phyloP scores from a whole-genome alignment of 192 early-diverging fungal genomes.

The Backusella tuberculispora region DNA sequence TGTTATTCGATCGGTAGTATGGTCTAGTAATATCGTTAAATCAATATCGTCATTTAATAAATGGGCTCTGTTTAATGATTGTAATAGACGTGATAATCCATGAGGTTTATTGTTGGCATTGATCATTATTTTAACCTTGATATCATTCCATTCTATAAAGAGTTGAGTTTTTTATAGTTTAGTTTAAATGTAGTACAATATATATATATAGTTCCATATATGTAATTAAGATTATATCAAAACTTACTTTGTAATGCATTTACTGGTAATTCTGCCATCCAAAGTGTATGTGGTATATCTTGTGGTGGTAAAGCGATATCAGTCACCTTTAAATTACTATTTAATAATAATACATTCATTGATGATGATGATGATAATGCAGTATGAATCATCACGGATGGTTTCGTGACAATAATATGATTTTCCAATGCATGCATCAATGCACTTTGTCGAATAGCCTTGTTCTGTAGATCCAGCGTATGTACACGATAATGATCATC shows the following conservation, averaged over 20 bases:
- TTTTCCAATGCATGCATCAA: background rate
- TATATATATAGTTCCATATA: background rate
- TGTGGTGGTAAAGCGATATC: conserved; percentile 44
- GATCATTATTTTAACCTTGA: conserved; percentile 50
- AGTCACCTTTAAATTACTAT: conserved; percentile 33
- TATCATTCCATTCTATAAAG: conserved; percentile 51
- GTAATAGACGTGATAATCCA: conserved; percentile 52
- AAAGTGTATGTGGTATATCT: conserved; percentile 47
- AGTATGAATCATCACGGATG: conserved; percentile 47
- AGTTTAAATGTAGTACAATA: background rate
- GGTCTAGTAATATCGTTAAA: conserved; percentile 58
- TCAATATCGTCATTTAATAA: conserved; percentile 55
- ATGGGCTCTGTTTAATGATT: conserved; percentile 48
- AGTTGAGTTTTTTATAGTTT: too few species aligned
- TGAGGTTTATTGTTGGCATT: conserved; percentile 53
- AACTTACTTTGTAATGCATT: conserved; percentile 50
- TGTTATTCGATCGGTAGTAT: conserved; percentile 51
- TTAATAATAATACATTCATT: background rate
- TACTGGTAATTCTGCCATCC: conserved; percentile 53
- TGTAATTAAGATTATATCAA: background rate
- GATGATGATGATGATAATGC: conserved; percentile 4
- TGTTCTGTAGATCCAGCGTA: background rate
- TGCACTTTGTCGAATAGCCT: background rate
- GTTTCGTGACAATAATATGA: conserved; percentile 36
- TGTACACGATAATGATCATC: background rate